These are phyloP conservation scores for Aspergillus panamensis DNA, from an alignment of 495 filamentous ascomycete genomes.

Conservation along the genomic window DNA sequence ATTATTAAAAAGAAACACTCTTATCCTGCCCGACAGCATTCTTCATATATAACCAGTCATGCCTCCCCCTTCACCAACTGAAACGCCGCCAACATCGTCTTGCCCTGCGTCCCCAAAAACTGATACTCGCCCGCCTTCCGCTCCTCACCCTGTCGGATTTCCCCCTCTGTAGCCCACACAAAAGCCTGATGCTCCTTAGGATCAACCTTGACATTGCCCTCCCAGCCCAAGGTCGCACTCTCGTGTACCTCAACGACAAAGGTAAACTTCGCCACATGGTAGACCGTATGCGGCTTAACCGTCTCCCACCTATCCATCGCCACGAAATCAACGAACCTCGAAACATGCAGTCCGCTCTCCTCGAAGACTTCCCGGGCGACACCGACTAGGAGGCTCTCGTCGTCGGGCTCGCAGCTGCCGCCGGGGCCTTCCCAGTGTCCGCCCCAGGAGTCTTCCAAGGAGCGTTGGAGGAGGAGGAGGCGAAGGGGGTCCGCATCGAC, in stretches of 20 bases:
- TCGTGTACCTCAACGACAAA: conserved; percentile 42
- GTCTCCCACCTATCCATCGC: conserved; percentile 31
- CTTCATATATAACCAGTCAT: background rate
- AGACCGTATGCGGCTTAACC: conserved; percentile 13
- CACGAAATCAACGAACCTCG: conserved; percentile 42
- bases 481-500: background rate
- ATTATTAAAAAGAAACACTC: background rate
- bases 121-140: conserved; percentile 20
- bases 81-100: conserved; percentile 19
- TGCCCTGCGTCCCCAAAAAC: conserved; percentile 18
- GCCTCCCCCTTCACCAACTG: conserved; percentile 6
- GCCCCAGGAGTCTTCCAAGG: conserved; percentile 41
- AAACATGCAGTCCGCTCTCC: conserved; percentile 54
- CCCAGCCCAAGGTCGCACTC: conserved; percentile 11
- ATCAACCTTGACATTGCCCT: conserved; percentile 35
- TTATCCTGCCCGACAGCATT: background rate
- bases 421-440: conserved; percentile 59
- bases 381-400: conserved; percentile 48
- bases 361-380: conserved; percentile 55
- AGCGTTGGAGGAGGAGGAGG: conserved; percentile 54
- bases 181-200: conserved; percentile 44
- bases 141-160: conserved; percentile 24
- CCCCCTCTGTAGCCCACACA: conserved; percentile 44
- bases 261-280: conserved; percentile 31
- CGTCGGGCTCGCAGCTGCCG: conserved; percentile 43